Conservation (phyloP, 2,329 filamentous ascomycete genomes). For the Aspergillus glaucus region DNA sequence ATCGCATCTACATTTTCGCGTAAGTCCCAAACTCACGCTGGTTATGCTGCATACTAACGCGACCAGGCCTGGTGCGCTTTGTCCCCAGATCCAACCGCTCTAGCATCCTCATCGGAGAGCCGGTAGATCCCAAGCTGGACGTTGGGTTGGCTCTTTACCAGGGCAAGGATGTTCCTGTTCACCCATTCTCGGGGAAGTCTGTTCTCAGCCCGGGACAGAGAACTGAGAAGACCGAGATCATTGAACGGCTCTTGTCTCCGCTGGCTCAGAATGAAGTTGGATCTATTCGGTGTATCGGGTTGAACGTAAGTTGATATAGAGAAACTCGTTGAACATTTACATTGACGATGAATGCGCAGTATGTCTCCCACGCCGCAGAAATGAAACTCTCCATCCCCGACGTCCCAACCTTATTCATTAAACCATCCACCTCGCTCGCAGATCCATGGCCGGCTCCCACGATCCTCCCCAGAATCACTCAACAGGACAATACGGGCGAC, state of each 20-base stretch:
- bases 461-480: slow-evolving; percentile 49
- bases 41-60: slow-evolving; percentile 1
- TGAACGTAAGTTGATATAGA: slow-evolving; percentile 40
- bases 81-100: slow-evolving; percentile 46
- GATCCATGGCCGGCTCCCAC: slow-evolving; percentile 50
- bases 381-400: slow-evolving; percentile 48
- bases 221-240: slow-evolving; percentile 38
- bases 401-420: slow-evolving; percentile 54
- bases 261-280: slow-evolving; percentile 46
- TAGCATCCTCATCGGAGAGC: slow-evolving; percentile 52
- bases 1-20: slow-evolving; percentile 34
- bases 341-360: slow-evolving; percentile 24
- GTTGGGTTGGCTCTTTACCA: slow-evolving; percentile 53
- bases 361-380: slow-evolving; percentile 47
- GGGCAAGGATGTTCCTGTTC: slow-evolving; percentile 51
- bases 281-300: slow-evolving; percentile 53
- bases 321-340: neutral
- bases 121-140: slow-evolving; percentile 47
- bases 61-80: slow-evolving; percentile 55
- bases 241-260: slow-evolving; percentile 46
- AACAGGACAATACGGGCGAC: slow-evolving; percentile 50
- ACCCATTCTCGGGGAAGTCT: slow-evolving; percentile 54
- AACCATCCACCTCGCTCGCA: slow-evolving; percentile 49
- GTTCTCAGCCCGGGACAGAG: slow-evolving; percentile 49
- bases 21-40: slow-evolving; percentile 9